A percentile compares a stretch with the other conserved stretches of the same genome.
phyloP scores from a whole-genome alignment of 306 rosid species.

The Lagenaria siceraria region DNA sequence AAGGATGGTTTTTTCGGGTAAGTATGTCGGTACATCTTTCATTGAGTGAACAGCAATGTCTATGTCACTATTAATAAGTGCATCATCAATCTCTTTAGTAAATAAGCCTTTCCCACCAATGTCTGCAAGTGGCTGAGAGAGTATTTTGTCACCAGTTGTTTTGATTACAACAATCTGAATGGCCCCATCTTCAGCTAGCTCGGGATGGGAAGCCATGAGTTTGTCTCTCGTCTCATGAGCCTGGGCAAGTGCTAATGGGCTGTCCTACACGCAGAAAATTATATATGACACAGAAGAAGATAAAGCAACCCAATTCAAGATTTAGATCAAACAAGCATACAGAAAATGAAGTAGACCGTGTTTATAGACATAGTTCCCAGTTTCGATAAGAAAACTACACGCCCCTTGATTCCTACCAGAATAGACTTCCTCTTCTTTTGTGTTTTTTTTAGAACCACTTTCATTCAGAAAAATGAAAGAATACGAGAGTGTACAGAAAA shows the following conservation, averaged over 20 bases:
- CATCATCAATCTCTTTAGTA: conserved; percentile 90
- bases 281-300: conserved; percentile 15
- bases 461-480: too few relatives aligned
- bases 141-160: conserved; percentile 84
- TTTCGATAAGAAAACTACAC: not conserved
- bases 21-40: conserved; percentile 87
- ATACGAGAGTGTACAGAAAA: too few relatives aligned
- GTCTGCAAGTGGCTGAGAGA: conserved; percentile 74
- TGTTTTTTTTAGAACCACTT: not conserved
- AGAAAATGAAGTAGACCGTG: not conserved
- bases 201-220: conserved; percentile 59
- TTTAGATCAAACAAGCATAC: conserved; percentile 2
- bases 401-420: not conserved
- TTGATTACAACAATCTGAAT: conserved; percentile 68
- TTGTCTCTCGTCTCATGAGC: conserved; percentile 81
- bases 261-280: conserved; percentile 41
- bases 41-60: conserved; percentile 91
- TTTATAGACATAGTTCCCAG: not conserved
- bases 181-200: conserved; percentile 82
- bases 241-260: conserved; percentile 90
- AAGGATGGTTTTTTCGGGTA: conserved; percentile 62
- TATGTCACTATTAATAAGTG: conserved; percentile 55
- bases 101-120: conserved; percentile 90
- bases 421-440: too few relatives aligned
- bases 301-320: not conserved